phyloP scores from a whole-genome alignment of 805 yeast species.

The Maudiozyma pseudohumilis region DNA sequence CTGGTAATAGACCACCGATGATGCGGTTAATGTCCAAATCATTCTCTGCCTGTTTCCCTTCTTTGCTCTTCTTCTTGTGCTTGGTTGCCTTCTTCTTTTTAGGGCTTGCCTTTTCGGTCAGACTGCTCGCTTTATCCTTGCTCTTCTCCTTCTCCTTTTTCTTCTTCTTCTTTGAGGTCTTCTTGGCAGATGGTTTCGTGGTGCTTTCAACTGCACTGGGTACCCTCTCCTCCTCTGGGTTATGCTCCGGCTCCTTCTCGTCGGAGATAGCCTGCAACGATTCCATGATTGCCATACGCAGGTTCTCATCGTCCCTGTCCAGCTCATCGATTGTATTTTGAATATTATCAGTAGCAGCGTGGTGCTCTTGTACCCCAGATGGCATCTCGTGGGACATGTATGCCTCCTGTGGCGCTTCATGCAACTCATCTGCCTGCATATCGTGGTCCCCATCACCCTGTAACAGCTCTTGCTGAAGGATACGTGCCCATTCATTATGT shows the following conservation, averaged over 20 bases:
- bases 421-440: constrained; percentile 2
- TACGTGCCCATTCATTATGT: constrained; percentile 20
- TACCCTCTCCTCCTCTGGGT: too few relatives aligned
- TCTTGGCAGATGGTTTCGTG: constrained; percentile 7
- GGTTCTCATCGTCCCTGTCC: constrained; percentile 28
- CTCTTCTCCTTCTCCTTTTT: constrained; percentile 14
- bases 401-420: constrained; percentile 5
- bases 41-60: constrained; percentile 6
- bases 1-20: constrained; percentile 23
- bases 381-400: too few relatives aligned
- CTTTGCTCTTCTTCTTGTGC: constrained; percentile 5
- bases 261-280: constrained; percentile 14
- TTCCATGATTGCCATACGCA: constrained; percentile 26
- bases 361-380: constrained; percentile 5
- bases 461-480: constrained; percentile 23
- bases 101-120: constrained; percentile 7
- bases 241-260: constrained; percentile 3
- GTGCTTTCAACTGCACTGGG: not conserved
- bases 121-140: constrained; percentile 6
- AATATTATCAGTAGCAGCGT: not conserved
- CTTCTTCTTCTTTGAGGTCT: constrained; percentile 15
- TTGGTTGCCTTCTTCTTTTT: constrained; percentile 5
- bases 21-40: constrained; percentile 26
- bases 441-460: constrained; percentile 6
- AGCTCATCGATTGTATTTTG: constrained; percentile 8